phyloP scores from a whole-genome alignment of 768 basidiomycete species.

The Podaxis sp. region DNA sequence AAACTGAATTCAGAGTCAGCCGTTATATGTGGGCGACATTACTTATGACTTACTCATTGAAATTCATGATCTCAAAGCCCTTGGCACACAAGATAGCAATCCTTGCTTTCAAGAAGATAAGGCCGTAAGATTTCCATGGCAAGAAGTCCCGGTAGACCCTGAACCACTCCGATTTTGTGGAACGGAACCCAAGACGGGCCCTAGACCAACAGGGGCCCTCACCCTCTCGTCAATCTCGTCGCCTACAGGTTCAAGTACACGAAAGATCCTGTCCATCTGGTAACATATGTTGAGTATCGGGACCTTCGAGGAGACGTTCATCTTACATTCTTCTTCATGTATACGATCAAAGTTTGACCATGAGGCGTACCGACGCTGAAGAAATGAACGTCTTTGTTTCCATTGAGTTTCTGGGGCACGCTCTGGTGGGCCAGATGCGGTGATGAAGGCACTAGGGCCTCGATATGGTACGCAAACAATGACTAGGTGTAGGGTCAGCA shows the following conservation, averaged over 20 bases:
- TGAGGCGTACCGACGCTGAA: conserved; percentile 90
- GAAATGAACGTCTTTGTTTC: conserved; percentile 90
- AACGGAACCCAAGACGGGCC: conserved; percentile 75
- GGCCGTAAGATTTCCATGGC: conserved; percentile 85
- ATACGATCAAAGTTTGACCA: conserved; percentile 87
- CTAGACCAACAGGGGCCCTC: conserved; percentile 67
- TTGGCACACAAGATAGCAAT: conserved; percentile 92
- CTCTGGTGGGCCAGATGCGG: conserved; percentile 64
- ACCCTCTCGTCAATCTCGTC: conserved; percentile 82
- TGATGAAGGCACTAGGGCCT: conserved; percentile 90
- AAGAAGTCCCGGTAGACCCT: conserved; percentile 91
- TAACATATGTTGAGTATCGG: conserved; percentile 1
- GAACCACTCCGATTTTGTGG: conserved; percentile 92
- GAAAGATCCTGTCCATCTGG: conserved; percentile 88
- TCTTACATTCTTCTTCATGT: conserved; percentile 88
- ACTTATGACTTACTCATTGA: conserved; percentile 68
- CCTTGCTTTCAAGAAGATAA: conserved; percentile 91
- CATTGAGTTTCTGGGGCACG: conserved; percentile 86
- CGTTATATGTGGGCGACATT: background rate
- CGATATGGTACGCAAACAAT: conserved; percentile 92
- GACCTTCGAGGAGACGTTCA: background rate
- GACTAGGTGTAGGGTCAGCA: conserved; percentile 44
- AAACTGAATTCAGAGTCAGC: conserved; percentile 47
- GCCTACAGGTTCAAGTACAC: conserved; percentile 92
- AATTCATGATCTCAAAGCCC: conserved; percentile 97